Evolutionary conservation across 2,329 filamentous ascomycete genomes (phyloP), one percentile per base, ranked within the genome.

Genomic region (Exophiala mesophila): DNA sequence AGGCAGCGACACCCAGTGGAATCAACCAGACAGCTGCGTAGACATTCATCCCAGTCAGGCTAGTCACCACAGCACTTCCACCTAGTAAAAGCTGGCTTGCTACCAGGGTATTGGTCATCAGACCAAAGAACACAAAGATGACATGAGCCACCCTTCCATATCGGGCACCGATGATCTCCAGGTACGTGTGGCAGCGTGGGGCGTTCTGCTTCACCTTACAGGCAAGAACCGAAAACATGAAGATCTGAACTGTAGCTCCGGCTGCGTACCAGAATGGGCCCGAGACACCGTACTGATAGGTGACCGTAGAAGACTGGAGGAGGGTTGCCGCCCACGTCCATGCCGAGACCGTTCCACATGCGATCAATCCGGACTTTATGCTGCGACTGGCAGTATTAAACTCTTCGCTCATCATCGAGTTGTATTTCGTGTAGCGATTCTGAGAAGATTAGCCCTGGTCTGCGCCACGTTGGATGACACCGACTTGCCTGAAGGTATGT

Each of bases 401-500:
- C 79, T 89, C 90, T 67, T 95, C 88, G 0, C 84, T 89, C 0
- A 88, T 94, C 61, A 92, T 87, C 3, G 88, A 70, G 60, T 89
- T 43, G 38, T 42, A 47, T 9, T 45, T 45, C 16, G 46, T 52
- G 24, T 50, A 50, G 37, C 41, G 40, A 26, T 45, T 50, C 42
- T 46, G 38, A 3, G 17, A 4, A 3, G 18, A 17, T 41, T 29
- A 41, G 39, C 15, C 16, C 13, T 26, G 12, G 26, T 13, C 15
- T n/a, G n/a, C 5, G 10, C 12, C 9, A 5, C n/a, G 26, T n/a
- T 12, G 20, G 26, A 13, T 4, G 57, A 5, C 64, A 65, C 3
- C 63, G 62, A 3, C 17, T 17, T 47, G 45, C 47, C 39, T 48
- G 47, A 9, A 70, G 66, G 10, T 73, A 57, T 51, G 63, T 65